A percentile compares a stretch with the other conserved stretches of the same genome.
These are phyloP conservation scores for Lentinula boryana DNA, from an alignment of 768 basidiomycete species.

Conservation along the genomic window DNA sequence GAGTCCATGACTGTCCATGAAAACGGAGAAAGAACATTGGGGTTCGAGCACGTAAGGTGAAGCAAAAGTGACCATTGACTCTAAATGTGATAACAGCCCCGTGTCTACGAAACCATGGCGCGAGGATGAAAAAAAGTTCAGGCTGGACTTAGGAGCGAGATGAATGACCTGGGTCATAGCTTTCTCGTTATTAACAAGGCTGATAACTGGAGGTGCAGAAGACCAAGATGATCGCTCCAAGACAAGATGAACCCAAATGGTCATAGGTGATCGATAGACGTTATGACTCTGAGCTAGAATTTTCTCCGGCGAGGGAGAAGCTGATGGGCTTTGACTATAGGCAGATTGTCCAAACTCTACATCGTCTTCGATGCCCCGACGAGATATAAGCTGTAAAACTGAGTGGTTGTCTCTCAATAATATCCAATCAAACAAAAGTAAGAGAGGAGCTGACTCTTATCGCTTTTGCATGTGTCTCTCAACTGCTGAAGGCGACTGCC, in stretches of 20 bases:
- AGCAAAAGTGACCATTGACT: conserved; percentile 42
- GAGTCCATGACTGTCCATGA: conserved; percentile 25
- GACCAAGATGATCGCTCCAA: conserved; percentile 13
- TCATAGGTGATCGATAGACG: conserved; percentile 1
- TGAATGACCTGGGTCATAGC: conserved; percentile 14
- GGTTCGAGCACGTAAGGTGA: conserved; percentile 37
- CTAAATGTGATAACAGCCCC: conserved; percentile 31
- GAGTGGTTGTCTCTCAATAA: background rate
- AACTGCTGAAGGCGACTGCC: conserved; percentile 55
- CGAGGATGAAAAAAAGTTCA: background rate
- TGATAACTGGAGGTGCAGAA: conserved; percentile 14
- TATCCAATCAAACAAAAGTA: background rate
- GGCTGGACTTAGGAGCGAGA: conserved; percentile 13
- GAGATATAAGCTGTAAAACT: conserved; percentile 27
- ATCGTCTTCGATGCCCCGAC: conserved; percentile 10
- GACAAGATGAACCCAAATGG: conserved; percentile 19
- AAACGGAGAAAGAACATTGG: conserved; percentile 41
- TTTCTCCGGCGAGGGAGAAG: conserved; percentile 12
- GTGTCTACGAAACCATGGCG: conserved; percentile 8
- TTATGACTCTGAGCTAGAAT: background rate
- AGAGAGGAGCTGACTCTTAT: conserved; percentile 21
- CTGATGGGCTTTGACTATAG: background rate
- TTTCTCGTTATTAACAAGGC: conserved; percentile 13
- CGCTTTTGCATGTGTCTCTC: conserved; percentile 45
- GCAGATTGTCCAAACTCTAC: background rate